These are phyloP conservation scores for Yamadazyma triangularis DNA, from an alignment of 1,139 yeast species.

Conservation along the genomic window DNA sequence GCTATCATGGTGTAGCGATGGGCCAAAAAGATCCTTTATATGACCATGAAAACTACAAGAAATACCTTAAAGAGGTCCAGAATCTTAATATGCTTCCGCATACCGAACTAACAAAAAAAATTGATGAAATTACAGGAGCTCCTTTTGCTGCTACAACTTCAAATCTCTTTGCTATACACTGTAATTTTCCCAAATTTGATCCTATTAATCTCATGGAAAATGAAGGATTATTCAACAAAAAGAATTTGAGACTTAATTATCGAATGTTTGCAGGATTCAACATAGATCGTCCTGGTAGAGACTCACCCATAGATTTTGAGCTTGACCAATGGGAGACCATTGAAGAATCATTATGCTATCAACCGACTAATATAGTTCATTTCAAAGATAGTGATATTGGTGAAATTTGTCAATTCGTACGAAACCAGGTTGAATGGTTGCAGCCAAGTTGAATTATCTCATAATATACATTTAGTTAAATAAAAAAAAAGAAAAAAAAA, in stretches of 20 bases:
- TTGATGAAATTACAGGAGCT: slow-evolving; percentile 14
- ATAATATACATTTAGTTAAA: too few relatives aligned
- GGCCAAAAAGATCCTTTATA: slow-evolving; percentile 32
- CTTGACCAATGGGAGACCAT: slow-evolving; percentile 27
- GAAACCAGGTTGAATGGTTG: too few relatives aligned
- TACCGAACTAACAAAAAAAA: too few relatives aligned
- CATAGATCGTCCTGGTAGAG: slow-evolving; percentile 9
- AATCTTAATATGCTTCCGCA: slow-evolving; percentile 18
- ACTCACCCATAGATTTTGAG: slow-evolving; percentile 22
- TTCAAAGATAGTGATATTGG: too few relatives aligned
- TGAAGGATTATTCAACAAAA: slow-evolving; percentile 20
- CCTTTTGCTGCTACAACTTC: slow-evolving; percentile 11
- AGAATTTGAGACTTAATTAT: slow-evolving; percentile 18
- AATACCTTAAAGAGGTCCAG: too few relatives aligned
- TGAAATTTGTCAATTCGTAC: too few relatives aligned
- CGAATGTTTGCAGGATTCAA: slow-evolving; percentile 21
- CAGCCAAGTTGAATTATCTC: too few relatives aligned
- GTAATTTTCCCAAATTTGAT: slow-evolving; percentile 33
- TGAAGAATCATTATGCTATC: too few relatives aligned
- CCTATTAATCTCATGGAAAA: slow-evolving; percentile 22
- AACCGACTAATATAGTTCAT: too few relatives aligned
- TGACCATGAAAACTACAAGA: slow-evolving; percentile 22
- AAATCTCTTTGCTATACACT: slow-evolving; percentile 27
- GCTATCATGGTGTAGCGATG: slow-evolving; percentile 36
- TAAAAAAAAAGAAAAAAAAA: too few relatives aligned